Percentiles rank a stretch among this genome's conserved stretches.
Conservation (phyloP, 2,329 filamentous ascomycete species). For the Fusarium redolens region DNA sequence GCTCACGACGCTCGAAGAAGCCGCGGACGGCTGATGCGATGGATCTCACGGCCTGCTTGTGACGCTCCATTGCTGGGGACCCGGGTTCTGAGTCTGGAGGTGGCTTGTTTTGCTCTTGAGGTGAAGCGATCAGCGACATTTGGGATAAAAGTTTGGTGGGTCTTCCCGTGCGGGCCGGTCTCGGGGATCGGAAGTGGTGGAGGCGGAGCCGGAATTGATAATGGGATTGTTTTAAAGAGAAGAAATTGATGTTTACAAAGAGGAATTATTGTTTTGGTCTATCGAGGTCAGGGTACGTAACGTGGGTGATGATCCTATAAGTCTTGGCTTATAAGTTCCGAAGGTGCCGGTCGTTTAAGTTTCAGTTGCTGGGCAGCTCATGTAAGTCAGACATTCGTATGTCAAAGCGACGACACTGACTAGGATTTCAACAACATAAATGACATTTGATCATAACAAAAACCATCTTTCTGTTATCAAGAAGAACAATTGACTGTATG, state of each 20-base stretch:
- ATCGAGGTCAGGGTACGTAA: background rate
- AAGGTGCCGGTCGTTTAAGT: slow-evolving; percentile 17
- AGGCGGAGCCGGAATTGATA: slow-evolving; percentile 28
- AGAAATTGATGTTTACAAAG: background rate
- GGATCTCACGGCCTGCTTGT: slow-evolving; percentile 56
- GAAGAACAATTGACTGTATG: background rate
- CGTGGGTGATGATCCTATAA: background rate
- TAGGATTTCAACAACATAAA: background rate
- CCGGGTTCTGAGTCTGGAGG: slow-evolving; percentile 7
- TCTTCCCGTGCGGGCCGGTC: slow-evolving; percentile 29
- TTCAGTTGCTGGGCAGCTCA: slow-evolving; percentile 12
- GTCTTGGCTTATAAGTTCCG: slow-evolving; percentile 13
- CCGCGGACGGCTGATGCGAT: slow-evolving; percentile 57
- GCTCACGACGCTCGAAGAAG: slow-evolving; percentile 58
- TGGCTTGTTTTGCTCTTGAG: slow-evolving; percentile 7
- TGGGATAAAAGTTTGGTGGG: slow-evolving; percentile 29
- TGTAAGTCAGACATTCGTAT: background rate
- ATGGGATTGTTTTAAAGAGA: background rate
- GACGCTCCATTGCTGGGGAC: slow-evolving; percentile 53
- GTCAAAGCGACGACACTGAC: background rate
- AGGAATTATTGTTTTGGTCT: background rate
- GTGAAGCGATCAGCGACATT: slow-evolving; percentile 23
- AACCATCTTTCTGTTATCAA: background rate
- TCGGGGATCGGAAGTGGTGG: slow-evolving; percentile 31
- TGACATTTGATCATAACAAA: background rate